Evolutionary conservation across 305 asterid genomes (phyloP).

Genomic region (Ilex paraguariensis): DNA sequence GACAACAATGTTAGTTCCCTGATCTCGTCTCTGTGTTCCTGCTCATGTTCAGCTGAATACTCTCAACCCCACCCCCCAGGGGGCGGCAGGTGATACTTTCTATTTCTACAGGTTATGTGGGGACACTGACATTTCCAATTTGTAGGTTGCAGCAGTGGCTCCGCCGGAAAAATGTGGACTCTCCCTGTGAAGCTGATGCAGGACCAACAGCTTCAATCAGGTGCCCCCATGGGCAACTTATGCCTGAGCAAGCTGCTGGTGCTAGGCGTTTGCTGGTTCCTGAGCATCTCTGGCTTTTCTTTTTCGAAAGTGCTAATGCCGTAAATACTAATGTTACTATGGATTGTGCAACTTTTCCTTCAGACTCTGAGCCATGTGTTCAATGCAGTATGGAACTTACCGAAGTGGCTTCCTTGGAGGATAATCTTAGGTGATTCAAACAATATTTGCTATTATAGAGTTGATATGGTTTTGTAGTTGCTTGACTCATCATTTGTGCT

Average conservation of each 20-base stretch:
- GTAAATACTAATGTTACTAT: conserved; percentile 73
- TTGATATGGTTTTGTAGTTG: conserved; percentile 15
- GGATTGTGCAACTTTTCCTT: conserved; percentile 64
- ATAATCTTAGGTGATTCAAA: conserved; percentile 62
- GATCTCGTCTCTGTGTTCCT: too few species aligned
- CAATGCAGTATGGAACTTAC: conserved; percentile 61
- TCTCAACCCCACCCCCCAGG: too few species aligned
- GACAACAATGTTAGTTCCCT: too few species aligned
- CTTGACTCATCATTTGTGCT: conserved; percentile 35
- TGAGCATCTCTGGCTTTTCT: conserved; percentile 80
- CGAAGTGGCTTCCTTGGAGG: conserved; percentile 87
- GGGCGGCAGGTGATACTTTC: too few species aligned
- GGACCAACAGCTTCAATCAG: conserved; percentile 94
- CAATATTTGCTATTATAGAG: conserved; percentile 4
- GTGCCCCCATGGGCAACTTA: conserved; percentile 84
- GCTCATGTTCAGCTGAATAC: too few species aligned
- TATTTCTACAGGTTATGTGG: too few species aligned
- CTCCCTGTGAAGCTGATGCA: conserved; percentile 90
- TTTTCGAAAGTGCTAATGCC: conserved; percentile 58
- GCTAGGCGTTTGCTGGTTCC: conserved; percentile 82
- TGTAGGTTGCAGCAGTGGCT: conserved; percentile 95
- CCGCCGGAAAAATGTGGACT: conserved; percentile 69
- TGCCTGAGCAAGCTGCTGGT: conserved; percentile 91
- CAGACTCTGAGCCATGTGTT: conserved; percentile 70
- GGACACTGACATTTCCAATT: conserved; percentile 3